These are phyloP conservation scores for Nothophoma quercina DNA, from an alignment of 2,329 filamentous ascomycete genomes.

Conservation along the genomic window DNA sequence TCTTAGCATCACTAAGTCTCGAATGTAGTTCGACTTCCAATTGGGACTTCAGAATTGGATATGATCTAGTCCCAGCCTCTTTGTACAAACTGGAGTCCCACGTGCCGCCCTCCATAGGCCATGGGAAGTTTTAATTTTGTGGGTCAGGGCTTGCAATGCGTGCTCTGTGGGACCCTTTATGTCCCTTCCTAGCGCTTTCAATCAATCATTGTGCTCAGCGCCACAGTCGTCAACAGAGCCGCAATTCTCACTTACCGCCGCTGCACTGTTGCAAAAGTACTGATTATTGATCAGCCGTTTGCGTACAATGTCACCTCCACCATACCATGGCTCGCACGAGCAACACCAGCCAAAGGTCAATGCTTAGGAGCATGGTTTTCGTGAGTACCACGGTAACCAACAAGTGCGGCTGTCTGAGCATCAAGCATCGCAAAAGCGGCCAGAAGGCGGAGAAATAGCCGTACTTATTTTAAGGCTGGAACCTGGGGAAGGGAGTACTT, in stretches of 20 bases:
- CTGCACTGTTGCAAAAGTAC: slow-evolving; percentile 10
- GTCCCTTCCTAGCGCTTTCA: no score
- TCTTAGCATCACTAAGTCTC: not conserved
- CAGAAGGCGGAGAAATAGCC: not conserved
- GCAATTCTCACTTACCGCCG: slow-evolving; percentile 6
- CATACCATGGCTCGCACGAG: slow-evolving; percentile 7
- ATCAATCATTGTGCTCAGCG: not conserved
- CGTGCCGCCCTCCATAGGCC: no score
- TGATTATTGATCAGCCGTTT: not conserved
- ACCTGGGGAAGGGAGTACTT: not conserved
- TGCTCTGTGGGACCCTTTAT: no score
- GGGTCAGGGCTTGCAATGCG: no score
- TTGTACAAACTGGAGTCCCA: no score
- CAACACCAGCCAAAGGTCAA: not conserved
- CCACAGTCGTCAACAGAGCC: slow-evolving; percentile 10
- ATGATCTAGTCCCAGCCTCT: no score
- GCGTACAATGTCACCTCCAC: not conserved
- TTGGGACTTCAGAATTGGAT: no score
- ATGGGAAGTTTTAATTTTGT: no score
- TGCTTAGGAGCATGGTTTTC: not conserved
- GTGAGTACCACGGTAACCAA: not conserved
- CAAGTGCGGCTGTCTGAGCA: not conserved
- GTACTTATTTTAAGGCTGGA: slow-evolving; percentile 7
- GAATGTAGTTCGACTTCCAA: not conserved
- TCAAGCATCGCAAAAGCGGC: not conserved